Evolutionary conservation across 352 stramenopile species (phyloP), one percentile per base, ranked within the genome.

Genomic region (Globisporangium irregulare): DNA sequence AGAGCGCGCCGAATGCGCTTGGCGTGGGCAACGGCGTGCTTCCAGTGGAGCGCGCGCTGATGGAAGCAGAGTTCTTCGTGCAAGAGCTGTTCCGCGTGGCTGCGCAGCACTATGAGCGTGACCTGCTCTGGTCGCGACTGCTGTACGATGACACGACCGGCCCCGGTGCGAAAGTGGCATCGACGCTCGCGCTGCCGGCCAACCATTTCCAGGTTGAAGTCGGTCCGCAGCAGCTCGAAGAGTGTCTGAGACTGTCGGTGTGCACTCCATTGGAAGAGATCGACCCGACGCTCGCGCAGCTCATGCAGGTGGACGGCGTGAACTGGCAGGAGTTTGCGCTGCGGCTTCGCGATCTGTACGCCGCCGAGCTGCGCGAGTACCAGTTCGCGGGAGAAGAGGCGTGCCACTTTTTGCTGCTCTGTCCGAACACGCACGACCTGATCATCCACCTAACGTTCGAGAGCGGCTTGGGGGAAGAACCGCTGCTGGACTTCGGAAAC

Each of bases 371-470:
- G 65, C 84, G 87, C 59, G 89, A 96, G 71, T 96, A 95, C 64
- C 86, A 92, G 61, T 96, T 96, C 70, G 73, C 89, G 53, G 80
- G 81, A 22, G 77, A 95, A 64, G 78, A 75, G 22, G 88, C 80
- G 60, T 92, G 81, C 15, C 89, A 96, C 63, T 72, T 96, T 29
- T 57, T 96, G 51, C 66, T 96, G 66, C 70, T 96, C 12, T 96
- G 89, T 66, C 85, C 86, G 0, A 76, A 93, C 62, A 90, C 89
- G 29, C 88, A 90, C 51, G 89, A 96, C 62, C 71, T 96, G 27
- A 94, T 96, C 70, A 95, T 96, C 69, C 89, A 96, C 65, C 68
- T 96, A 66, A 91, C 71, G 59, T 88, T 95, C 53, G 75, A 85
- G 27, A 88, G 38, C 69, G 56, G 57, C 32, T 15, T 71, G n/a